Conservation (phyloP, 768 basidiomycete genomes). For the Mrakia hoshinonis region DNA sequence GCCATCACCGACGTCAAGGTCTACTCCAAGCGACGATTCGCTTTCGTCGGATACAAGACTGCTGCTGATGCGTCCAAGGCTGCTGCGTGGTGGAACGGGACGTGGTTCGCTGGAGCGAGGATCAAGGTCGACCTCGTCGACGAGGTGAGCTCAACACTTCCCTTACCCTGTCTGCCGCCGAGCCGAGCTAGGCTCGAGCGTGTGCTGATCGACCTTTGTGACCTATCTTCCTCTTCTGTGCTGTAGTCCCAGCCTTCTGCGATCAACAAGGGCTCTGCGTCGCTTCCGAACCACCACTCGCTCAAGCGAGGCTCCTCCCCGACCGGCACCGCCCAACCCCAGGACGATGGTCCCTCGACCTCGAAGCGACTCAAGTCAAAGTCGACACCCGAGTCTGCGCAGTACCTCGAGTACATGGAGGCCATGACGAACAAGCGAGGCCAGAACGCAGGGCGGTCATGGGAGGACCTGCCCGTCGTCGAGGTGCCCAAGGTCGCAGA, state of each 20-base stretch:
- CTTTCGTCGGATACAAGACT: conserved; percentile 83
- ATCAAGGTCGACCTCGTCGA: conserved; percentile 63
- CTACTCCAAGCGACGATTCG: conserved; percentile 73
- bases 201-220: not conserved
- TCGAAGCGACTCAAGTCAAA: conserved; percentile 11
- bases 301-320: conserved; percentile 30
- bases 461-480: conserved; percentile 49
- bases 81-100: conserved; percentile 72
- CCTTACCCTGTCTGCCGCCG: not conserved
- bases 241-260: not conserved
- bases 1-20: conserved; percentile 80
- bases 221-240: conserved; percentile 52
- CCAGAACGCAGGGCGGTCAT: conserved; percentile 47
- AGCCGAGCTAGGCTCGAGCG: too few relatives aligned
- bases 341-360: conserved; percentile 15
- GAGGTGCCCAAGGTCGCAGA: not conserved
- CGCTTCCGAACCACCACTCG: conserved; percentile 18
- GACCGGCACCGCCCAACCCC: not conserved
- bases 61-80: conserved; percentile 64
- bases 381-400: conserved; percentile 36
- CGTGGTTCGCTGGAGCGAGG: conserved; percentile 70
- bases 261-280: conserved; percentile 9
- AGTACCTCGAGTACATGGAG: conserved; percentile 60
- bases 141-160: conserved; percentile 41
- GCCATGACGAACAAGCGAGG: conserved; percentile 49